phyloP scores from a whole-genome alignment of 2,329 filamentous ascomycete genomes.

The Colletotrichum aenigma region DNA sequence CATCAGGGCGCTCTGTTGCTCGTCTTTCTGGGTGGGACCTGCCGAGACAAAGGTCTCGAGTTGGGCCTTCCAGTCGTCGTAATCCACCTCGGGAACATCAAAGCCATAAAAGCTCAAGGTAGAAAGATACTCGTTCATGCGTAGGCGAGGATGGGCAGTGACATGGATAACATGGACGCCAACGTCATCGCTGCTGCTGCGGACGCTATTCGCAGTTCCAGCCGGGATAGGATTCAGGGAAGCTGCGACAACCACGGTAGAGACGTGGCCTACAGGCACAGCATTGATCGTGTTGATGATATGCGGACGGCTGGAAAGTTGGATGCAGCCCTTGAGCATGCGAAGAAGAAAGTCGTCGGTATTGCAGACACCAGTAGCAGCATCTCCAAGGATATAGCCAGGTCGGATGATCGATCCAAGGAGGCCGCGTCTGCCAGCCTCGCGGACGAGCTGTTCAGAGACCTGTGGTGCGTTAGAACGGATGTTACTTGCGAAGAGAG shows the following conservation, averaged over 20 bases:
- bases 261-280: conserved; percentile 85
- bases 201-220: background rate
- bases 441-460: conserved; percentile 70
- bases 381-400: conserved; percentile 83
- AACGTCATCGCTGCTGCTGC: background rate
- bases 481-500: background rate
- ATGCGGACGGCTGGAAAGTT: conserved; percentile 68
- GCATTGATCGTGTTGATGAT: conserved; percentile 90
- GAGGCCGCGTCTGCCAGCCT: conserved; percentile 80
- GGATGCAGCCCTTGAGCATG: conserved; percentile 85
- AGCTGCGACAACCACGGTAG: conserved; percentile 75
- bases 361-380: conserved; percentile 71
- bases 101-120: conserved; percentile 77
- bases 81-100: conserved; percentile 67
- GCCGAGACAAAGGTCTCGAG: background rate
- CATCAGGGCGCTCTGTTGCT: conserved; percentile 33
- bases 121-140: conserved; percentile 78
- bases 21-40: background rate
- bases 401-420: conserved; percentile 78
- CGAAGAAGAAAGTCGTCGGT: conserved; percentile 92
- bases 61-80: conserved; percentile 66
- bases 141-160: conserved; percentile 78
- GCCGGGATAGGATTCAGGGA: conserved; percentile 62
- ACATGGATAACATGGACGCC: conserved; percentile 70
- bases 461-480: conserved; percentile 24